Percentiles rank a stretch among this genome's conserved stretches.
These are phyloP conservation scores for Turnera subulata DNA, from an alignment of 345 rosid genomes.

Conservation along the genomic window DNA sequence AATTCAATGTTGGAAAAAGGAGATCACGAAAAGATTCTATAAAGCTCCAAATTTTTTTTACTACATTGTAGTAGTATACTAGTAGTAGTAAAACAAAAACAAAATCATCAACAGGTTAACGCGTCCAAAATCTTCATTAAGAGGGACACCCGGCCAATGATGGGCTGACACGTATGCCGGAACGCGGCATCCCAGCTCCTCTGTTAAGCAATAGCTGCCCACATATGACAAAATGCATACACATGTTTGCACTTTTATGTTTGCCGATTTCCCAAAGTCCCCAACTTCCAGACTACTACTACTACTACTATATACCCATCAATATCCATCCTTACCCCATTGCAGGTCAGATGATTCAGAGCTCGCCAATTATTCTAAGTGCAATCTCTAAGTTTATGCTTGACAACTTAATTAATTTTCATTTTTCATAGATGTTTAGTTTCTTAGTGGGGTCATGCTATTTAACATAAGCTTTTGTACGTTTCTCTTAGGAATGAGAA, in stretches of 20 bases:
- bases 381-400: too few relatives aligned
- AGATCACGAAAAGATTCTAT: slow-evolving; percentile 10
- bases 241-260: background rate
- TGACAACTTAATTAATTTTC: too few relatives aligned
- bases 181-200: background rate
- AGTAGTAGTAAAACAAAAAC: background rate
- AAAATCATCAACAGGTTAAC: slow-evolving; percentile 10
- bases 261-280: background rate
- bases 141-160: background rate
- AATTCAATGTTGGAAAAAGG: slow-evolving; percentile 1
- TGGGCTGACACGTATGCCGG: background rate
- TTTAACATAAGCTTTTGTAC: too few relatives aligned
- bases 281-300: background rate
- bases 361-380: too few relatives aligned
- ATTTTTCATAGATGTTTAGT: too few relatives aligned
- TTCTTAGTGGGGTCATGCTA: too few relatives aligned
- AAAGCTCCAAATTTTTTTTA: slow-evolving; percentile 6
- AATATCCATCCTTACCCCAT: too few relatives aligned
- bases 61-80: too few relatives aligned
- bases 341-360: too few relatives aligned
- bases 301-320: background rate
- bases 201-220: too few relatives aligned
- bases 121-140: background rate
- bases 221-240: too few relatives aligned
- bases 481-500: too few relatives aligned